Evolutionary conservation across 2,329 filamentous ascomycete species (phyloP).

Genomic region (Claviceps lovelessii): DNA sequence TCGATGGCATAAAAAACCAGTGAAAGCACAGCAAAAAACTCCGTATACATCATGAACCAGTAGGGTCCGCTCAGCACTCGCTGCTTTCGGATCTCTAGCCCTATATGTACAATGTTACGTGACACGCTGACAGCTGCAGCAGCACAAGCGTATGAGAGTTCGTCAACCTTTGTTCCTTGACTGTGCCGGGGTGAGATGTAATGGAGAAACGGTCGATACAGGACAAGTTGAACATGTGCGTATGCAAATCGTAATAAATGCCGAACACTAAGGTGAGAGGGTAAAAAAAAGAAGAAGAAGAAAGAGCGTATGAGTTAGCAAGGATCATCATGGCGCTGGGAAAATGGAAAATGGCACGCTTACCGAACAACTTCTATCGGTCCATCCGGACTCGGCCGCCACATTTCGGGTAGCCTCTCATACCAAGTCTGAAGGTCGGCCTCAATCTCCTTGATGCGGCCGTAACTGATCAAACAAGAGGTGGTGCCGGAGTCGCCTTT

Average conservation of each 20-base stretch:
- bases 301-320: not conserved
- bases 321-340: too few species aligned
- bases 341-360: constrained; percentile 15
- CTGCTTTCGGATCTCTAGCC: constrained; percentile 60
- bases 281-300: too few species aligned
- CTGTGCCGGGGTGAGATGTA: constrained; percentile 56
- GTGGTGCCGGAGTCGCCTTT: constrained; percentile 29
- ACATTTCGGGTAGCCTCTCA: constrained; percentile 53
- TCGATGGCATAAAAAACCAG: constrained; percentile 69
- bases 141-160: constrained; percentile 63
- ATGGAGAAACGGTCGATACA: constrained; percentile 73
- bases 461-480: constrained; percentile 48
- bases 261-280: constrained; percentile 37
- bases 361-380: constrained; percentile 63
- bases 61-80: constrained; percentile 66
- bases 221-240: constrained; percentile 67
- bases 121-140: constrained; percentile 48
- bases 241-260: constrained; percentile 68
- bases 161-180: constrained; percentile 47
- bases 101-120: constrained; percentile 66
- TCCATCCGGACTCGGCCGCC: constrained; percentile 68
- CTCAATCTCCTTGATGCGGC: constrained; percentile 51
- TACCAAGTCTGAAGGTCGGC: constrained; percentile 49
- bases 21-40: constrained; percentile 68
- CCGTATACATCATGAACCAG: constrained; percentile 77